Evolutionary conservation across 768 basidiomycete genomes (phyloP).

Genomic region (Rubroboletus pulcherrimus): DNA sequence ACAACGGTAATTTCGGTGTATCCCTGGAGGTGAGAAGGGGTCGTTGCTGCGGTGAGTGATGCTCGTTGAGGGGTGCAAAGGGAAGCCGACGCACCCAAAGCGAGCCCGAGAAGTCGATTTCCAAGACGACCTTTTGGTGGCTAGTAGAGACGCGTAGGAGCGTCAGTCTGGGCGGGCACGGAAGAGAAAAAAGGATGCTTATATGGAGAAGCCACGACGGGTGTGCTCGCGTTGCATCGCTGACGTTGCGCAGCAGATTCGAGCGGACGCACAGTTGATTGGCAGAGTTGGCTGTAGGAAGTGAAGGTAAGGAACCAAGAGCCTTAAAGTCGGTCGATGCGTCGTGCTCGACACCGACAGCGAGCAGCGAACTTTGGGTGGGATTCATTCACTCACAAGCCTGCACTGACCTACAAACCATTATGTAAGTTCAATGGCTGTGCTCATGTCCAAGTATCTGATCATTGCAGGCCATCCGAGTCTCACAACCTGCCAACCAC

Average conservation of each 20-base stretch:
- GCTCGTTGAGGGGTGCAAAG: constrained; percentile 15
- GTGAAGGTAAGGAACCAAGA: constrained; percentile 4
- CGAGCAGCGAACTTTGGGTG: constrained; percentile 19
- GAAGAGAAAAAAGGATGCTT: constrained; percentile 47
- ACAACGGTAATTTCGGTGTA: constrained; percentile 90
- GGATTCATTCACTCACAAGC: constrained; percentile 23
- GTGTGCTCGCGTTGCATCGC: constrained; percentile 72
- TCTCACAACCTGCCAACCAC: no score
- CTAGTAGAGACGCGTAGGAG: constrained; percentile 65
- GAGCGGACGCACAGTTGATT: not conserved
- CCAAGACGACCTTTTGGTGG: constrained; percentile 93
- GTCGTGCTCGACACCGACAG: constrained; percentile 19
- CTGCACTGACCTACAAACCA: constrained; percentile 25
- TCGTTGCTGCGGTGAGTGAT: constrained; percentile 20
- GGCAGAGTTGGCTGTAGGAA: not conserved
- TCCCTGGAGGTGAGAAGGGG: constrained; percentile 48
- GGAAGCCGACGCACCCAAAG: constrained; percentile 61
- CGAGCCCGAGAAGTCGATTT: constrained; percentile 87
- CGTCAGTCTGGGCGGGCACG: constrained; percentile 39
- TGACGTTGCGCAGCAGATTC: constrained; percentile 10
- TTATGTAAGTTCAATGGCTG: constrained; percentile 28
- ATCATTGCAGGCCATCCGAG: no score
- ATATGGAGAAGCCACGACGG: constrained; percentile 87
- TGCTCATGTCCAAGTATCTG: not conserved
- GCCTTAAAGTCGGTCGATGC: constrained; percentile 2